A percentile compares a stretch with the other conserved stretches of the same genome.
phyloP scores from a whole-genome alignment of 805 yeast species.

The Hermanozyma aechmeae region DNA sequence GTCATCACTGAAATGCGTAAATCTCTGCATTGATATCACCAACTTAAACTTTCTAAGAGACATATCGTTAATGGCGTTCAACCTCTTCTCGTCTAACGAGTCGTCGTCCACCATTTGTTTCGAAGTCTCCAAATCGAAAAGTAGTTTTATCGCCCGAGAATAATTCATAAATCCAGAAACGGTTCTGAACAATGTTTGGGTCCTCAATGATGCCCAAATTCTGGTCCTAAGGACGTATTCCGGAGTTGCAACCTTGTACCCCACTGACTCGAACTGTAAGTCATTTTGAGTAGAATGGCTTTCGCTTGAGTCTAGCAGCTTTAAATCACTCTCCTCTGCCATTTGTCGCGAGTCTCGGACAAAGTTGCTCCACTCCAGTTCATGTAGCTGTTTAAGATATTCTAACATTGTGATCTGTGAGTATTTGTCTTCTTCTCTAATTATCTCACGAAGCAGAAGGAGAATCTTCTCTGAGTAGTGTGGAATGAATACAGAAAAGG shows the following conservation, averaged over 20 bases:
- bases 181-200: slow-evolving; percentile 79
- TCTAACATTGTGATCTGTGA: slow-evolving; percentile 59
- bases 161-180: slow-evolving; percentile 80
- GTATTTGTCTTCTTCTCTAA: slow-evolving; percentile 30
- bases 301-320: background rate
- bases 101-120: slow-evolving; percentile 21
- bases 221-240: slow-evolving; percentile 63
- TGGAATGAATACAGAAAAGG: slow-evolving; percentile 77
- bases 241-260: slow-evolving; percentile 59
- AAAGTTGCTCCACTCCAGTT: slow-evolving; percentile 73
- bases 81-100: slow-evolving; percentile 4
- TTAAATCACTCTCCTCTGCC: slow-evolving; percentile 12
- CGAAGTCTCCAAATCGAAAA: slow-evolving; percentile 57
- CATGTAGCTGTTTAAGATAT: slow-evolving; percentile 63
- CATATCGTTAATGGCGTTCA: slow-evolving; percentile 28
- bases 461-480: slow-evolving; percentile 51
- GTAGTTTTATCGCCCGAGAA: slow-evolving; percentile 57
- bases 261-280: slow-evolving; percentile 62
- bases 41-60: slow-evolving; percentile 74
- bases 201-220: slow-evolving; percentile 78
- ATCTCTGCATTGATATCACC: slow-evolving; percentile 83
- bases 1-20: slow-evolving; percentile 49
- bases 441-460: slow-evolving; percentile 34
- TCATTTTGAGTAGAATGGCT: slow-evolving; percentile 36
- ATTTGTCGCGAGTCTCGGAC: slow-evolving; percentile 69